These are phyloP conservation scores for Yamadazyma dendronema DNA, from an alignment of 1,139 yeast genomes.

Conservation along the genomic window DNA sequence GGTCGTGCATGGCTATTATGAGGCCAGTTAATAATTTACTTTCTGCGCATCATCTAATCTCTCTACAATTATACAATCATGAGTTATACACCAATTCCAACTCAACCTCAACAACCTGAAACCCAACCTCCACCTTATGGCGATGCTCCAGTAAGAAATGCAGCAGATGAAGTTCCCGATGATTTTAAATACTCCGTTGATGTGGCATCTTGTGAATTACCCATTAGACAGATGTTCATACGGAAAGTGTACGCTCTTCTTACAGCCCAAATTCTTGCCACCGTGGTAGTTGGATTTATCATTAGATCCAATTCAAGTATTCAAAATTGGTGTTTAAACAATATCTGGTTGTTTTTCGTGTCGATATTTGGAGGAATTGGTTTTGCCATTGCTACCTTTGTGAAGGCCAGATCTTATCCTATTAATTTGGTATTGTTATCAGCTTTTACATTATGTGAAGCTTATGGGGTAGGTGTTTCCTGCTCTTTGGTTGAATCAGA, in stretches of 20 bases:
- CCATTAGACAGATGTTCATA: slow-evolving; percentile 72
- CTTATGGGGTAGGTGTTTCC: slow-evolving; percentile 68
- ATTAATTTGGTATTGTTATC: slow-evolving; percentile 53
- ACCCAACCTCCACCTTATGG: slow-evolving; percentile 21
- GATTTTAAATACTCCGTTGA: slow-evolving; percentile 82
- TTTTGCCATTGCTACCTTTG: slow-evolving; percentile 55
- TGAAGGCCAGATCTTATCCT: slow-evolving; percentile 67
- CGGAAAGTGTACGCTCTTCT: slow-evolving; percentile 78
- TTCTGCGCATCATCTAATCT: no score
- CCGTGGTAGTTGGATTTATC: slow-evolving; percentile 58
- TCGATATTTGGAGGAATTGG: slow-evolving; percentile 61
- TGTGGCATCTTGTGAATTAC: slow-evolving; percentile 75
- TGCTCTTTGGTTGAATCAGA: slow-evolving; percentile 64
- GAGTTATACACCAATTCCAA: slow-evolving; percentile 14
- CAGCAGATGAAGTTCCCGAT: slow-evolving; percentile 56
- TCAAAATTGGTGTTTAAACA: slow-evolving; percentile 56
- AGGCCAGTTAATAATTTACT: no score
- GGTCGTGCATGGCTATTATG: no score
- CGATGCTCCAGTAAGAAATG: slow-evolving; percentile 19
- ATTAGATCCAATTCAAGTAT: slow-evolving; percentile 49
- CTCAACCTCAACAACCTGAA: neutral
- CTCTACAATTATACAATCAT: slow-evolving; percentile 3
- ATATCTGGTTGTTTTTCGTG: slow-evolving; percentile 61
- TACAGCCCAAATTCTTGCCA: slow-evolving; percentile 59
- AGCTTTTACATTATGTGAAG: slow-evolving; percentile 72